Percentiles rank a stretch among this genome's conserved stretches.
These are phyloP conservation scores for Schrenkiella parvula DNA, from an alignment of 345 rosid species.

Conservation along the genomic window DNA sequence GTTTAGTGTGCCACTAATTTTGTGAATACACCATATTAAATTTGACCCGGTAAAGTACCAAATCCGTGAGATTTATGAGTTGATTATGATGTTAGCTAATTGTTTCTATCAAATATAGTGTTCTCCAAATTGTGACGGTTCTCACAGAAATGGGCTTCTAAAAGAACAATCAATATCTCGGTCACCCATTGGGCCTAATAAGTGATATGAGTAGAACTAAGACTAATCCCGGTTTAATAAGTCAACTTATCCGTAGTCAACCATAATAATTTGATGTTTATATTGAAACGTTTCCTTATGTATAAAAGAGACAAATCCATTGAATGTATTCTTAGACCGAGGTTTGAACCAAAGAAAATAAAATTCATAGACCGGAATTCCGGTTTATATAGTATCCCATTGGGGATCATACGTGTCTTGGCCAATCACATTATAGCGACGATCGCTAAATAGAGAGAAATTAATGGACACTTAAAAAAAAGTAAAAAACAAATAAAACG, in stretches of 20 bases:
- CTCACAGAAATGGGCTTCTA: not conserved
- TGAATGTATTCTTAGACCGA: not conserved
- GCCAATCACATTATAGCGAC: slow-evolving; percentile 24
- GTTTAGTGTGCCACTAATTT: slow-evolving; percentile 20
- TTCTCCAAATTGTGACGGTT: not conserved
- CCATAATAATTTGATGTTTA: not conserved
- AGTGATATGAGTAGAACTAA: not conserved
- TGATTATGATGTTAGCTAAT: not conserved
- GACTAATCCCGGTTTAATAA: slow-evolving; percentile 3
- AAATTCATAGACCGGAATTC: slow-evolving; percentile 1
- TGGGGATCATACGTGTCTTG: slow-evolving; percentile 12
- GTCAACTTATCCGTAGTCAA: not conserved
- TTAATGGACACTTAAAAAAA: not conserved
- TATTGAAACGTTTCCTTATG: not conserved
- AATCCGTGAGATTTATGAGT: not conserved
- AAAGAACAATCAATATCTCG: not conserved
- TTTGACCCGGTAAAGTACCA: slow-evolving; percentile 3
- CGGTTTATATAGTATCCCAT: not conserved
- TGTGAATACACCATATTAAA: not conserved
- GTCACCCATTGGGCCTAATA: not conserved
- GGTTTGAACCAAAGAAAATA: not conserved
- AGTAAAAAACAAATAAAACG: slow-evolving; percentile 13
- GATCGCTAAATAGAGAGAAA: not conserved
- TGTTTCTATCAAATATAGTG: not conserved
- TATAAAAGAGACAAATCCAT: not conserved